phyloP scores from a whole-genome alignment of 2,329 filamentous ascomycete genomes.

The Parastagonospora nodorum region DNA sequence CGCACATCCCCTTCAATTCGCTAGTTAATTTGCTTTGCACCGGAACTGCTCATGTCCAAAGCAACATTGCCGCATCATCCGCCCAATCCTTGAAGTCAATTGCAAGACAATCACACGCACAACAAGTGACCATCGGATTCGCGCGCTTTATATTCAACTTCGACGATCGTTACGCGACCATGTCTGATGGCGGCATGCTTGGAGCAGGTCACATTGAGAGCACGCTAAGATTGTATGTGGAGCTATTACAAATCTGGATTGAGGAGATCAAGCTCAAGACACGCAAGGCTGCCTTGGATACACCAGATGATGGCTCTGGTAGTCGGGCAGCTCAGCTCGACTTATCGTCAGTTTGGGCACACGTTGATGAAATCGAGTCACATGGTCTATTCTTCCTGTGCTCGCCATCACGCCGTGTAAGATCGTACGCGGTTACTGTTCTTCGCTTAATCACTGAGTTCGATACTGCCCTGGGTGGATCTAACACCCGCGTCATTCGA shows the following conservation, averaged over 20 bases:
- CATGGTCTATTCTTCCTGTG: conserved; percentile 97
- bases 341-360: conserved; percentile 83
- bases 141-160: conserved; percentile 98
- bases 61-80: conserved; percentile 89
- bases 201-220: conserved; percentile 93
- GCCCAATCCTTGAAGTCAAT: conserved; percentile 94
- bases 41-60: conserved; percentile 92
- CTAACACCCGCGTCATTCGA: conserved; percentile 81
- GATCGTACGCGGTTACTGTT: conserved; percentile 89
- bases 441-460: conserved; percentile 92
- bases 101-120: conserved; percentile 87
- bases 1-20: conserved; percentile 89
- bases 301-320: conserved; percentile 66
- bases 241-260: conserved; percentile 95
- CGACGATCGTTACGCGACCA: conserved; percentile 94
- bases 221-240: conserved; percentile 88
- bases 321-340: conserved; percentile 79
- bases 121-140: conserved; percentile 96
- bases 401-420: conserved; percentile 88
- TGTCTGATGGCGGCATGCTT: conserved; percentile 97
- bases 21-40: conserved; percentile 95
- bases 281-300: conserved; percentile 70
- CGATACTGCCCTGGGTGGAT: conserved; percentile 83
- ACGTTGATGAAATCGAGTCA: conserved; percentile 95
- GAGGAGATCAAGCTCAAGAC: conserved; percentile 91